Evolutionary conservation across 139 green algal genomes (phyloP).

Genomic region (Cymbomonas tetramitiformis): DNA sequence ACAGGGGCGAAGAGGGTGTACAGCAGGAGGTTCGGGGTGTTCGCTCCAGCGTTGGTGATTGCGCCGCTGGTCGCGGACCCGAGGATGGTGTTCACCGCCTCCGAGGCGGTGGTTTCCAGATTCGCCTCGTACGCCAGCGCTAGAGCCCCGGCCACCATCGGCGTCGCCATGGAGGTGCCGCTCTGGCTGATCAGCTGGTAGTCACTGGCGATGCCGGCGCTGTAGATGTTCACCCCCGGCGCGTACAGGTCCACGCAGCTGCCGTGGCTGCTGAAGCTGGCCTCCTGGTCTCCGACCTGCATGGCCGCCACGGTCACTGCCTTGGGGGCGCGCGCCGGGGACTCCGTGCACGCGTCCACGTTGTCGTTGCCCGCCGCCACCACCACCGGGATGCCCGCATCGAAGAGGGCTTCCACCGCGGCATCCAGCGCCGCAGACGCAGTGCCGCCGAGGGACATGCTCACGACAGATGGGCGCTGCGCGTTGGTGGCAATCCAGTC

Average conservation of each 20-base stretch:
- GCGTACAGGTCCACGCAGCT: slow-evolving; percentile 16
- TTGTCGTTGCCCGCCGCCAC: slow-evolving; percentile 19
- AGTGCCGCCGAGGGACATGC: slow-evolving; percentile 13
- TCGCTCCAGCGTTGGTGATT: no score
- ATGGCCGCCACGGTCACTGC: slow-evolving; percentile 8
- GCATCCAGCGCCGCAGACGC: background rate
- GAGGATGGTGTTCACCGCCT: no score
- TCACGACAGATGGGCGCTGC: slow-evolving; percentile 1
- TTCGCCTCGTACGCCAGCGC: no score
- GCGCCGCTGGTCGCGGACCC: no score
- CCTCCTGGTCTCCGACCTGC: background rate
- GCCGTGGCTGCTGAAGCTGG: slow-evolving; percentile 4
- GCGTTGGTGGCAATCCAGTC: background rate
- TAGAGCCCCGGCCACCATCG: no score
- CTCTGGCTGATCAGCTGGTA: no score
- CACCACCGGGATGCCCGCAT: slow-evolving; percentile 14
- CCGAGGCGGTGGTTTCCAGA: no score
- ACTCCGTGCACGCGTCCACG: slow-evolving; percentile 2
- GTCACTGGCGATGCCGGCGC: no score
- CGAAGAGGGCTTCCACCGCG: slow-evolving; percentile 6
- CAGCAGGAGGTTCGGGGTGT: no score
- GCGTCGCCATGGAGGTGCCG: no score
- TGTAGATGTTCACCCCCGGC: no score
- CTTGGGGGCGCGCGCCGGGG: slow-evolving; percentile 1
- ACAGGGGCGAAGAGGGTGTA: no score